Base-by-base conservation (phyloP, 164 flowering plant species). In the Kingdonia uniflora region DNA sequence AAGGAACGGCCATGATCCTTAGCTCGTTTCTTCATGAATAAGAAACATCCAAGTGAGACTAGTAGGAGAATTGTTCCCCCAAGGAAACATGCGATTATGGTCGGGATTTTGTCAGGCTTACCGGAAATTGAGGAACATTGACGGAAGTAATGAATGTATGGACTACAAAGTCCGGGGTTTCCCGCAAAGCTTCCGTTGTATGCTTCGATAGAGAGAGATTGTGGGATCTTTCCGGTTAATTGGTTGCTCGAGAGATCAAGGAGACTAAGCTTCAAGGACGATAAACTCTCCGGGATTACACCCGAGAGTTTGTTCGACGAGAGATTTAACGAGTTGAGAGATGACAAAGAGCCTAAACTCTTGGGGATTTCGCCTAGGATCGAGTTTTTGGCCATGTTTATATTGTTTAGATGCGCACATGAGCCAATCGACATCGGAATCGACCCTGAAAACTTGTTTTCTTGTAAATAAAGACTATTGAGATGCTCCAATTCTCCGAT, bases 211-310 rank as follows among this genome's bases (percentile, higher is more conserved):
- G 77, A 65, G 6, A 84, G 74, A 39, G 84, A 29, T 0, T 60
- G 62, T 2, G 92, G 95, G n/a, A 89, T 67, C 0, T 12, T 65
- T 10, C 95, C 95, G 0, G 67, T 57, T 39, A 89, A 55, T 7
- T 33, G 23, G 60, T 89, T 89, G 62, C 71, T n/a, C 11, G 95
- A 82, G 0, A 89, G 66, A 56, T 89, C 95, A 11, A 89, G 78
- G 15, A 79, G 67, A 63, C 82, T 86, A 3, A 90, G 74, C 42
- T 57, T 74, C 22, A 81, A 53, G 20, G 77, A 67, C 0, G 90
- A 72, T 29, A 87, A 56, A 40, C 71, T 75, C 8, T 26, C 45
- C 26, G 95, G 94, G 52, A 90, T 84, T 19, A 51, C 19, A 0
- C 94, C 95, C 2, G 82, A 71, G 16, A 90, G 77, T 19, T 70